Evolutionary conservation across 2,329 filamentous ascomycete genomes (phyloP).

Genomic region (Hymenoscyphus fructigenus): DNA sequence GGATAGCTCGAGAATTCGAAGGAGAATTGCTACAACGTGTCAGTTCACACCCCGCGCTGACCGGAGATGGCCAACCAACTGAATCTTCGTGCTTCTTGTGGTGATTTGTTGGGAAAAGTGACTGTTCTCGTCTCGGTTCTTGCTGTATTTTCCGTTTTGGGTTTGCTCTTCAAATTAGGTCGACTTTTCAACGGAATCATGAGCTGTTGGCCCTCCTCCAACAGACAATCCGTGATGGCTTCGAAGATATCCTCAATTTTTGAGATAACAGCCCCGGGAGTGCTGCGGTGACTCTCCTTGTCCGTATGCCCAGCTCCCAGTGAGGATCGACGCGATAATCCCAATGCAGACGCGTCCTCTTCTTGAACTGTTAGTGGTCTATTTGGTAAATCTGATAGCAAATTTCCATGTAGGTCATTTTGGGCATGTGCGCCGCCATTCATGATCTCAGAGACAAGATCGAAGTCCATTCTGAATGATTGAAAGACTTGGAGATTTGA

Average conservation of each 20-base stretch:
- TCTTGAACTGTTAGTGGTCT: constrained; percentile 15
- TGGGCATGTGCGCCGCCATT: constrained; percentile 3
- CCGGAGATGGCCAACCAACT: constrained; percentile 41
- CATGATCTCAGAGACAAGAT: constrained; percentile 17
- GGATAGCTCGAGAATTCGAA: constrained; percentile 58
- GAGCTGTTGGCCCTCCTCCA: constrained; percentile 45
- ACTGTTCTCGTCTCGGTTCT: constrained; percentile 19
- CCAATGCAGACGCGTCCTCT: neutral
- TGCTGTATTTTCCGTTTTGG: neutral
- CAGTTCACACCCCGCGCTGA: constrained; percentile 11
- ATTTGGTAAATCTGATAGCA: constrained; percentile 28
- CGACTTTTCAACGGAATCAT: constrained; percentile 48
- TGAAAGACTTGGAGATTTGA: neutral
- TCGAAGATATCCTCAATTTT: constrained; percentile 58
- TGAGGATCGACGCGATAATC: neutral
- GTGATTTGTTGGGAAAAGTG: constrained; percentile 49
- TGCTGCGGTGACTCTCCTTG: neutral
- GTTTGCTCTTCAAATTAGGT: constrained; percentile 6
- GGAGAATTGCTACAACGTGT: constrained; percentile 48
- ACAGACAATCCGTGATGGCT: constrained; percentile 48
- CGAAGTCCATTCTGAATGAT: constrained; percentile 22
- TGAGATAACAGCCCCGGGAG: constrained; percentile 41
- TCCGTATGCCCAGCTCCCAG: neutral
- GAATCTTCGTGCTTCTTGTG: constrained; percentile 52
- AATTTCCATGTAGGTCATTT: constrained; percentile 3